Evolutionary conservation across 139 green algal species (phyloP), one percentile per base, ranked within the genome.

Genomic region (Picochlorum sp.): DNA sequence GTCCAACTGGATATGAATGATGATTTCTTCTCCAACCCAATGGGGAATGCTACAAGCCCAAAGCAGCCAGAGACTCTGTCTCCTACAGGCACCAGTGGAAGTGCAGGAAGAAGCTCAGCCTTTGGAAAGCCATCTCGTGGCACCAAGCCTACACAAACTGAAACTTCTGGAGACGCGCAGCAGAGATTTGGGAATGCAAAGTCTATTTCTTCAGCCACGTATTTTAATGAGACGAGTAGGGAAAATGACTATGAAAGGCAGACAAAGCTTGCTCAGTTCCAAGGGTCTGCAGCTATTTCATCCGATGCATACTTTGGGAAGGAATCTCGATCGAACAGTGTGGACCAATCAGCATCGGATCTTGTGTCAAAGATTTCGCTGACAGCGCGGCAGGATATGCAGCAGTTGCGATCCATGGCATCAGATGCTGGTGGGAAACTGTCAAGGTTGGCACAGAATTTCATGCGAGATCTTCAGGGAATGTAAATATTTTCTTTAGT

Each of bases 131-230:
- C 74, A 56, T 74, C 69, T 56, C 52, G 49, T 8, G 50, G 24
- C 1, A 34, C 13, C 20, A n/a, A 18, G 21, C n/a, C 13, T n/a
- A 16, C 3, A 21, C 51, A 20, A 14, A 18, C 30, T 20, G 24
- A 26, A 15, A 11, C 37, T 23, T 64, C 62, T 34, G 20, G 38
- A 38, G 44, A 57, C 6, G 84, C 87, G 49, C 85, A 87, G 49
- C 71, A 86, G 50, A 82, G 86, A 49, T 95, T 94, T 69, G 80
- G 72, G 31, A 86, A 85, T 28, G 90, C 90, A 65, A 97, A 97
- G 82, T 83, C 85, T 50, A 96, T 97, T 50, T 94, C 85, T 9
- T 88, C 76, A 6, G 49, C 71, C 1, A 49, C 67, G 34, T 77
- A 79, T 71, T 89, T 85, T 52, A 62, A 83, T 41, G 18, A 68